Base-by-base conservation (phyloP, 352 stramenopile species). In the Pythium aristosporum region DNA sequence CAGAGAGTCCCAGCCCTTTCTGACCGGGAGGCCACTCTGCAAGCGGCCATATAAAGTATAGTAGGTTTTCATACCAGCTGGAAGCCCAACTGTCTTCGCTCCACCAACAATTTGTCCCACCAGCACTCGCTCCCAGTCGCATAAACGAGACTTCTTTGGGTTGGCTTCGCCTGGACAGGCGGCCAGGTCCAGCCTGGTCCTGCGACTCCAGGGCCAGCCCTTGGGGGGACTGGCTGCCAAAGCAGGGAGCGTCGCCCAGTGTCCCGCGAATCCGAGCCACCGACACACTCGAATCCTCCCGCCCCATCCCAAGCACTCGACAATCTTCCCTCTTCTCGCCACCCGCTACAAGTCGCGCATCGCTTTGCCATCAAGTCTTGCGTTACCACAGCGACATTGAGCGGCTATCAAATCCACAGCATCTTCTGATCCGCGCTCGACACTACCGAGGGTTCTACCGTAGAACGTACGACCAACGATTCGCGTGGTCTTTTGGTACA, bases 51-150 rank as follows among this genome's bases (percentile, higher is more conserved):
- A 69, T 69, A 15, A 51, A 39, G 32, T 60, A 25, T 43, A 43
- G 51, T 48, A 69, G 63, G 54, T 59, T 43, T 58, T 12, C 36
- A 23, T 44, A 36, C 28, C 53, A 44, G 46, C n/a, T 58, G 43
- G 53, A 62, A 39, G 3, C 34, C 11, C 8, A 25, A 8, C 7
- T 25, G 21, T 56, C 44, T 63, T 63, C 32, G 28, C 48, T n/a
- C 48, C 49, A 69, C 63, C 63, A 69, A 64, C 55, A 69, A 51
- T 63, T 60, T 69, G 56, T 69, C 55, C 46, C 47, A 69, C 34
- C 39, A 58, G 15, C 46, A 30, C 62, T 57, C 52, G 44, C 25
- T 30, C 46, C 7, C 23, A 11, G 55, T 30, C 54, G 43, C 32
- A 41, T 39, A 64, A 48, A 64, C 55, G 54, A 49, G 63, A 28